These are phyloP conservation scores for Trichoderma sp. DNA, from an alignment of 2,329 filamentous ascomycete species.

Conservation along the genomic window DNA sequence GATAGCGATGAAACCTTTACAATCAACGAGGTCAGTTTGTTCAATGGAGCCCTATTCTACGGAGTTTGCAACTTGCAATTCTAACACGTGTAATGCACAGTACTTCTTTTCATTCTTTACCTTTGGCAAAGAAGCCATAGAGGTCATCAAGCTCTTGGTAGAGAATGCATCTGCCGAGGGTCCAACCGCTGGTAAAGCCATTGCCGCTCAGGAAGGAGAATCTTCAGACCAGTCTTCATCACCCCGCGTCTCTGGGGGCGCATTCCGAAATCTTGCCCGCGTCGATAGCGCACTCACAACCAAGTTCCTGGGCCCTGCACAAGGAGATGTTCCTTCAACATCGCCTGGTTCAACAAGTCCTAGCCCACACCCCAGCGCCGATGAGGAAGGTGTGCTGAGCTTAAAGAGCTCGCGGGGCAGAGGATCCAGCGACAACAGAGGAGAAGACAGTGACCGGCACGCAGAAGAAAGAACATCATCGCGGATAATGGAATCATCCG, in stretches of 20 bases:
- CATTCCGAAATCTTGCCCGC: slow-evolving; percentile 29
- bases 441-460: slow-evolving; percentile 51
- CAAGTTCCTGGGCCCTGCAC: slow-evolving; percentile 56
- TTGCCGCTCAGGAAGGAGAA: slow-evolving; percentile 22
- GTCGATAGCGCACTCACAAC: slow-evolving; percentile 37
- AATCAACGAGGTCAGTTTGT: slow-evolving; percentile 79
- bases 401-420: slow-evolving; percentile 50
- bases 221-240: slow-evolving; percentile 23
- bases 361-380: slow-evolving; percentile 58
- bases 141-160: slow-evolving; percentile 70
- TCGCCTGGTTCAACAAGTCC: slow-evolving; percentile 44
- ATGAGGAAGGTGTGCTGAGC: slow-evolving; percentile 45
- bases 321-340: slow-evolving; percentile 57
- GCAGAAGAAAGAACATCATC: slow-evolving; percentile 44
- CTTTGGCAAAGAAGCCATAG: slow-evolving; percentile 78
- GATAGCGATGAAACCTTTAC: slow-evolving; percentile 94
- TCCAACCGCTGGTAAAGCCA: slow-evolving; percentile 27
- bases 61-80: too few relatives aligned
- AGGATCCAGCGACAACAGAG: slow-evolving; percentile 62
- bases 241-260: slow-evolving; percentile 27
- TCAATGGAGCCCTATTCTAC: slow-evolving; percentile 73
- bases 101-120: slow-evolving; percentile 98
- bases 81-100: slow-evolving; percentile 38
- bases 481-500: slow-evolving; percentile 62
- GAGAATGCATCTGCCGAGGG: slow-evolving; percentile 57